Percentiles rank a stretch among this genome's conserved stretches.
phyloP scores from a whole-genome alignment of 1,284 basidiomycete species.

The Irpex sp. region DNA sequence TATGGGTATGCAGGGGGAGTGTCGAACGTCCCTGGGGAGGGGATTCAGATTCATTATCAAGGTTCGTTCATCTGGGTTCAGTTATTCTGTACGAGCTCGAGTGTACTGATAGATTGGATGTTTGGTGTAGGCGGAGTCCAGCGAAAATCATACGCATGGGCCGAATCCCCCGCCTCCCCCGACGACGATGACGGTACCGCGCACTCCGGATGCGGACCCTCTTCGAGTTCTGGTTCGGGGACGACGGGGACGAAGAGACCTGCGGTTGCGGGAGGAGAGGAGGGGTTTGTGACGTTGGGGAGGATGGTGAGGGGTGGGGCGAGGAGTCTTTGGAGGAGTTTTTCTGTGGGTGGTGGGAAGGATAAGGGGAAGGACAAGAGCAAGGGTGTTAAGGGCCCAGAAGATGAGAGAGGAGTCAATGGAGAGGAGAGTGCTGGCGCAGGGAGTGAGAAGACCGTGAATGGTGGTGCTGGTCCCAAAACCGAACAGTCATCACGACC shows the following conservation, averaged over 20 bases:
- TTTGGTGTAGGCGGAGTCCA: background rate
- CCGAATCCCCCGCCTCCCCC: background rate
- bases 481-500: too few relatives aligned
- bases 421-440: too few relatives aligned
- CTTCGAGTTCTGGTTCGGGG: background rate
- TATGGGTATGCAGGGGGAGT: background rate
- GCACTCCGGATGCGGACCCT: background rate
- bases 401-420: too few relatives aligned
- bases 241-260: background rate
- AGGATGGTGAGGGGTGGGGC: constrained; percentile 23
- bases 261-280: background rate
- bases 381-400: too few relatives aligned
- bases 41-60: too few relatives aligned
- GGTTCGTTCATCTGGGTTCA: too few relatives aligned
- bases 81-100: background rate
- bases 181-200: background rate
- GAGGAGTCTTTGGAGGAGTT: constrained; percentile 20
- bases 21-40: background rate
- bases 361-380: constrained; percentile 3
- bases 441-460: too few relatives aligned
- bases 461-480: too few relatives aligned
- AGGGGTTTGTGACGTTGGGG: constrained; percentile 21
- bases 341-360: constrained; percentile 17
- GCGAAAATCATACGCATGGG: background rate
- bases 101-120: background rate